Conservation (phyloP, 1,284 basidiomycete species). For the Schizophyllum amplum region DNA sequence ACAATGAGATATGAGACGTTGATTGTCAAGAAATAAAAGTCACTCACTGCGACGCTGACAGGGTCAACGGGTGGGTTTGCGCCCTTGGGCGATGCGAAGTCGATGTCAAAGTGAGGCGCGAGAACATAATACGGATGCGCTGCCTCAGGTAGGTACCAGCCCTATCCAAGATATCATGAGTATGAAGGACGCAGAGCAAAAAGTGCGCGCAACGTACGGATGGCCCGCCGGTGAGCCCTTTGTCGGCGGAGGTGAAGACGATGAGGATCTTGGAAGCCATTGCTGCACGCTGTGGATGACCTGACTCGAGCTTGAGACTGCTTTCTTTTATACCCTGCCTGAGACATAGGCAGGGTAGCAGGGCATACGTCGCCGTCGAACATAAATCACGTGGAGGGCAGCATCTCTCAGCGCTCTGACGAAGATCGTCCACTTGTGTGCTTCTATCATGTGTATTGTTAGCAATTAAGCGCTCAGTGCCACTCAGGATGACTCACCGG, state of each 20-base stretch:
- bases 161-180: conserved; percentile 29
- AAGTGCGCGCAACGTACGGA: conserved; percentile 40
- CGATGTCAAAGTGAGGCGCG: conserved; percentile 48
- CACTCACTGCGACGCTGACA: conserved; percentile 40
- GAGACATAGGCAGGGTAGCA: no score
- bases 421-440: no score
- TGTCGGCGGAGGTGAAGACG: conserved; percentile 65
- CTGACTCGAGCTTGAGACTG: no score
- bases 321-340: no score
- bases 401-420: no score
- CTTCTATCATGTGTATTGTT: no score
- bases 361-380: no score
- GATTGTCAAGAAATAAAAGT: background rate
- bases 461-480: no score
- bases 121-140: conserved; percentile 78
- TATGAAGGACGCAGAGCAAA: background rate
- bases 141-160: conserved; percentile 68
- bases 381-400: no score
- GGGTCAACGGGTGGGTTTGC: conserved; percentile 69
- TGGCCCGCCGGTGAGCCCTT: conserved; percentile 46
- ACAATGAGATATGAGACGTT: no score
- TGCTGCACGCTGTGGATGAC: no score
- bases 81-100: conserved; percentile 65
- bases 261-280: conserved; percentile 41
- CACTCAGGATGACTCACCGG: no score